Percentiles rank a stretch among this genome's conserved stretches.
phyloP scores from a whole-genome alignment of 2,329 filamentous ascomycete genomes.

The Leptosphaerulina australis region DNA sequence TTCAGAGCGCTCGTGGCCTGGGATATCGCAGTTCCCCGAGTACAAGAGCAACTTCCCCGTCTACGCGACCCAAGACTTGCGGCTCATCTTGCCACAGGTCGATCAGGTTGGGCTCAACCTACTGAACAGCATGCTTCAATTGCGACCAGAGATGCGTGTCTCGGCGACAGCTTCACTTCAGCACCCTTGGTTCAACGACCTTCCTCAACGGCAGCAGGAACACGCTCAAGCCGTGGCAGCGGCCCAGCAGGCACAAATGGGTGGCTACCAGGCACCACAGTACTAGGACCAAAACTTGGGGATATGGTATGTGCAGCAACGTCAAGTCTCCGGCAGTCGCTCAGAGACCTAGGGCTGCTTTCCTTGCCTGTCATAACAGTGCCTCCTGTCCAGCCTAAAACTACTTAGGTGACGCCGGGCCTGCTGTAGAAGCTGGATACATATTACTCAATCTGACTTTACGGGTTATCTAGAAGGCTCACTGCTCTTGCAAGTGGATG shows the following conservation, averaged over 20 bases:
- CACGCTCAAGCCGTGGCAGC: conserved; percentile 44
- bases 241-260: conserved; percentile 48
- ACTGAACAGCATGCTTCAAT: conserved; percentile 86
- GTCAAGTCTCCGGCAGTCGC: background rate
- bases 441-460: background rate
- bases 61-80: conserved; percentile 89
- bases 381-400: no score
- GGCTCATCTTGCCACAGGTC: conserved; percentile 86
- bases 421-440: background rate
- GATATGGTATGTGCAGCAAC: background rate
- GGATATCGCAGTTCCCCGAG: conserved; percentile 93
- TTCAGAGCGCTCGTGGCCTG: conserved; percentile 92
- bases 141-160: conserved; percentile 89
- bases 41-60: conserved; percentile 96
- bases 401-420: no score
- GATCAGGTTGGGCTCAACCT: conserved; percentile 87
- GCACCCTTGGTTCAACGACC: conserved; percentile 90
- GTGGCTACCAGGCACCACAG: conserved; percentile 47
- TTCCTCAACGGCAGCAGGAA: conserved; percentile 60
- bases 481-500: background rate
- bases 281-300: conserved; percentile 31
- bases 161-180: conserved; percentile 84
- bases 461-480: background rate
- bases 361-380: no score
- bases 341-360: no score